Evolutionary conservation across 2,329 filamentous ascomycete species (phyloP).

Genomic region (Pseudogymnoascus sp.): DNA sequence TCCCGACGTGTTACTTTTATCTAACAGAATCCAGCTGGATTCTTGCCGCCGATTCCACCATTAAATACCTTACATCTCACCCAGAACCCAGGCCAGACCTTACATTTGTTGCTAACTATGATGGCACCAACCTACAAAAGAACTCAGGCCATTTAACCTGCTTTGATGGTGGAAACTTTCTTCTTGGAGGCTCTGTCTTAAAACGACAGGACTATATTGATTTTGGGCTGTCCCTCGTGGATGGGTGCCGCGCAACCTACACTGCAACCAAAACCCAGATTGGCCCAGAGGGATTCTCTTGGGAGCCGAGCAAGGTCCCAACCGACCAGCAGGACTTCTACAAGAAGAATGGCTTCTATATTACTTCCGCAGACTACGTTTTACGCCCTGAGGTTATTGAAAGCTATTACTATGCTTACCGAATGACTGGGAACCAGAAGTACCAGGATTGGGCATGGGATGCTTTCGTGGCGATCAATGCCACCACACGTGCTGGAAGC

Average conservation of each 20-base stretch:
- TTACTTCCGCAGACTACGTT: conserved; percentile 53
- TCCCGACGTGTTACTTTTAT: too few relatives aligned
- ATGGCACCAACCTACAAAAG: conserved; percentile 38
- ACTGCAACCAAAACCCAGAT: conserved; percentile 60
- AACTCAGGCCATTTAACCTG: conserved; percentile 57
- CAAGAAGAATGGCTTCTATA: conserved; percentile 62
- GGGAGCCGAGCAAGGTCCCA: conserved; percentile 46
- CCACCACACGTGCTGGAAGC: conserved; percentile 52
- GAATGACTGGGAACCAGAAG: conserved; percentile 64
- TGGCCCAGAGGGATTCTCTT: conserved; percentile 66
- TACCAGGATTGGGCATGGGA: conserved; percentile 84
- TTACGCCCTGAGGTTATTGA: conserved; percentile 78
- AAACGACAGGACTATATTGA: conserved; percentile 58
- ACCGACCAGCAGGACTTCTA: conserved; percentile 52
- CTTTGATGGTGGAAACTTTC: conserved; percentile 79
- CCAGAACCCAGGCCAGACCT: conserved; percentile 60
- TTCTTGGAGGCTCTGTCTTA: conserved; percentile 70
- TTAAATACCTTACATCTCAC: conserved; percentile 61
- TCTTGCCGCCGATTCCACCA: conserved; percentile 66
- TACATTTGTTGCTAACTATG: conserved; percentile 60
- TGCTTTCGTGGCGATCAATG: conserved; percentile 62
- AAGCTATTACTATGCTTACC: conserved; percentile 80
- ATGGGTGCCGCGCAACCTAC: conserved; percentile 71
- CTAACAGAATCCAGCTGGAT: conserved; percentile 57
- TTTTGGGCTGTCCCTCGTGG: conserved; percentile 65